A percentile compares a stretch with the other conserved stretches of the same genome.
Evolutionary conservation across 2,329 filamentous ascomycete genomes (phyloP).

Genomic region (Beauveria medogensis): DNA sequence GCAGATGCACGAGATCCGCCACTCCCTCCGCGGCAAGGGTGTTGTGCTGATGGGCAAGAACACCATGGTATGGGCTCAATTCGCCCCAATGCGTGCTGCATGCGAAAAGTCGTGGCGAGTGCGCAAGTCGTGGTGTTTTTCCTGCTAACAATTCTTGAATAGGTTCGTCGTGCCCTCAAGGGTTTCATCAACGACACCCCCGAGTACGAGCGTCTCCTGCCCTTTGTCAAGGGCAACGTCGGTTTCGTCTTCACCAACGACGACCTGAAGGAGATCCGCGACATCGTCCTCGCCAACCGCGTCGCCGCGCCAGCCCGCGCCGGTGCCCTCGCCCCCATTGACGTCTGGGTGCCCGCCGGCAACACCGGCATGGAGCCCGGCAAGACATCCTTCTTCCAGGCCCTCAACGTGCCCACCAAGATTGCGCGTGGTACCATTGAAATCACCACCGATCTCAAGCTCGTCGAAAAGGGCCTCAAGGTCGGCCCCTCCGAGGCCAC

Average conservation of each 20-base stretch:
- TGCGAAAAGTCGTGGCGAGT: neutral
- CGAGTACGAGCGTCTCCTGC: conserved; percentile 97
- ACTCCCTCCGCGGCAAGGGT: conserved; percentile 79
- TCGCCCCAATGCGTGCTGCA: conserved; percentile 16
- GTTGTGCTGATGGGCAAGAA: conserved; percentile 99
- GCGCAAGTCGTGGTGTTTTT: no score
- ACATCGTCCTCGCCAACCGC: conserved; percentile 94
- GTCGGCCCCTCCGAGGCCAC: conserved; percentile 98
- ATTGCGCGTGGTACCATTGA: conserved; percentile 99
- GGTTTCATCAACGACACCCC: conserved; percentile 84
- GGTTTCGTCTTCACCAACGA: conserved; percentile 99
- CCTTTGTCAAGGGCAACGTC: conserved; percentile 93
- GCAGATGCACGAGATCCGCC: conserved; percentile 99
- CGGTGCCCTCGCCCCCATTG: conserved; percentile 85
- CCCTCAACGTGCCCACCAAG: conserved; percentile 99
- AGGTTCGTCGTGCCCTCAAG: conserved; percentile 95
- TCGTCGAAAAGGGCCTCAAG: conserved; percentile 86
- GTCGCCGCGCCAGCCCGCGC: conserved; percentile 96
- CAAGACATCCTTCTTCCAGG: conserved; percentile 99
- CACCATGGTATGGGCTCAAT: conserved; percentile 73
- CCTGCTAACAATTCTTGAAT: neutral
- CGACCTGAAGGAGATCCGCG: conserved; percentile 85
- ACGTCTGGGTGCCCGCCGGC: conserved; percentile 93
- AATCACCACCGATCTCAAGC: conserved; percentile 96
- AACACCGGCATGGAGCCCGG: conserved; percentile 99